Conservation (phyloP, 176 grass and related monocot species). For the Bromus sterilis region DNA sequence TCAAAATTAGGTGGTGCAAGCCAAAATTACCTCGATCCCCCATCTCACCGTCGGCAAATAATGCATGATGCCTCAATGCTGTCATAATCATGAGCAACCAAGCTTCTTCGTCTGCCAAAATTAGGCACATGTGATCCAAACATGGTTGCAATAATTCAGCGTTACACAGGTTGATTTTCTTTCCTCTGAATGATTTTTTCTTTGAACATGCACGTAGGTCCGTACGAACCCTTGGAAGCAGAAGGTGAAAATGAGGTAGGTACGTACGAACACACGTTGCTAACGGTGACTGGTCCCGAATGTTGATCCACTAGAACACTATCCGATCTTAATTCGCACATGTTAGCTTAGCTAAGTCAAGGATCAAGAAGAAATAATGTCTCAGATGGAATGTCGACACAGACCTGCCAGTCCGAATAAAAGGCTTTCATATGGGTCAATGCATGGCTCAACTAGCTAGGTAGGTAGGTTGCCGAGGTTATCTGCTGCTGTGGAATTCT, state of each 20-base stretch:
- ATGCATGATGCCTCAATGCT: not conserved
- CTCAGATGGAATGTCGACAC: not conserved
- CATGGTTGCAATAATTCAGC: not conserved
- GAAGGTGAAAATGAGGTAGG: not conserved
- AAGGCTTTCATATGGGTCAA: conserved; percentile 1
- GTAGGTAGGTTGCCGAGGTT: not conserved
- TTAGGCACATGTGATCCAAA: not conserved
- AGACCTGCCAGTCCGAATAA: not conserved
- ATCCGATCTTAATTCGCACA: not conserved
- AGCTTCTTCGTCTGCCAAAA: not conserved
- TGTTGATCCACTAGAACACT: not conserved
- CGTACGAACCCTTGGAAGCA: not conserved
- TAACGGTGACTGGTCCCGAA: not conserved
- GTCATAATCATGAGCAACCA: not conserved
- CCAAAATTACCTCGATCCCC: too few relatives aligned
- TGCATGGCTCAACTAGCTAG: not conserved
- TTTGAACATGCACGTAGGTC: not conserved
- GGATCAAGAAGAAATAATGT: conserved; percentile 13
- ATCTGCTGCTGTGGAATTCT: not conserved
- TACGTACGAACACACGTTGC: not conserved
- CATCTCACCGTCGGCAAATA: not conserved
- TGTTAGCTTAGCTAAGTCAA: not conserved
- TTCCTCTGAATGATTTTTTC: not conserved
- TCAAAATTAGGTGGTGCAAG: not conserved
- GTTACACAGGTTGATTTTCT: not conserved